Evolutionary conservation across 2,329 filamentous ascomycete species (phyloP).

Genomic region (Sphaerulina vaccinii): DNA sequence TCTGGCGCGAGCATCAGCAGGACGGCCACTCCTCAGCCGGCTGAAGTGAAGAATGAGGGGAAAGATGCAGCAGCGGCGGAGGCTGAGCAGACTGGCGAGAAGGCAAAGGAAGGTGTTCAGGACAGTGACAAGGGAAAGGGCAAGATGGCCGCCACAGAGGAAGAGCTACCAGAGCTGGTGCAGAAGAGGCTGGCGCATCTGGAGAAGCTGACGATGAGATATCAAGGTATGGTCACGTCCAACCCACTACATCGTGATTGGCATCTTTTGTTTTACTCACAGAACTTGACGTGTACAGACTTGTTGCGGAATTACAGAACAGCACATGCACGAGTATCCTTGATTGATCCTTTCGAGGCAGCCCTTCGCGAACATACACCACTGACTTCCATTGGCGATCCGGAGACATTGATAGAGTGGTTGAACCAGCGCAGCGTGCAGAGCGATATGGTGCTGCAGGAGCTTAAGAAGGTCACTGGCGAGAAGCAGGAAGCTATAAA

Average conservation of each 20-base stretch:
- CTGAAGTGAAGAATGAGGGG: constrained; percentile 38
- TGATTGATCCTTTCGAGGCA: constrained; percentile 91
- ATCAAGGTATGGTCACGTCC: constrained; percentile 62
- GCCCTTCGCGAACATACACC: constrained; percentile 90
- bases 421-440: constrained; percentile 82
- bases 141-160: constrained; percentile 33
- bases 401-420: constrained; percentile 82
- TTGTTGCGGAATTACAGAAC: constrained; percentile 87
- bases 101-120: constrained; percentile 24
- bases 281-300: constrained; percentile 54
- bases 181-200: constrained; percentile 74
- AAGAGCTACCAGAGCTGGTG: constrained; percentile 71
- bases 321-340: constrained; percentile 79
- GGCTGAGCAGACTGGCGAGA: constrained; percentile 33
- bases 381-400: constrained; percentile 81
- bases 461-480: constrained; percentile 79
- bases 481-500: constrained; percentile 33
- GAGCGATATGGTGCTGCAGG: constrained; percentile 89
- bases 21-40: constrained; percentile 57
- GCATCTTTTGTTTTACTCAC: constrained; percentile 33
- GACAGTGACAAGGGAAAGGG: constrained; percentile 32
- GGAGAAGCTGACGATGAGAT: constrained; percentile 85
- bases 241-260: constrained; percentile 28
- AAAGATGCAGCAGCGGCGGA: constrained; percentile 26
- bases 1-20: constrained; percentile 60